phyloP scores from a whole-genome alignment of 352 stramenopile species.

The Phytophthora litchii region DNA sequence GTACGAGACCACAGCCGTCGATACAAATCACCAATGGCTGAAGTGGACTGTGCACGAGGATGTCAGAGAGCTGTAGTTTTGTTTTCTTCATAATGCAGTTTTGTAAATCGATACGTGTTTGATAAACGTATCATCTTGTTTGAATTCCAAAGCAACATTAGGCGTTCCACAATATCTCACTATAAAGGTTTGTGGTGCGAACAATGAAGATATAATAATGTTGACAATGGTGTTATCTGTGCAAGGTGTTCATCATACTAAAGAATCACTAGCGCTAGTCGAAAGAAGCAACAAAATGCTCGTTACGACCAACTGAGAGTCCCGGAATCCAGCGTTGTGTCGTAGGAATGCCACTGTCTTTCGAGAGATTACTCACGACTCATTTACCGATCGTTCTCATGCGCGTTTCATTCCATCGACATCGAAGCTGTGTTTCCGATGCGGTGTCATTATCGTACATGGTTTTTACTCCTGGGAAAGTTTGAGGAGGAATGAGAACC shows the following conservation, averaged over 20 bases:
- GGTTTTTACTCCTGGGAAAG: neutral
- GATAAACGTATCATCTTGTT: neutral
- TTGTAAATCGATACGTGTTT: slow-evolving; percentile 19
- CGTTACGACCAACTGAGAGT: neutral
- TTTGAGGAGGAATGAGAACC: neutral
- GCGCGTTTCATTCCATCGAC: slow-evolving; percentile 1
- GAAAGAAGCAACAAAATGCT: neutral
- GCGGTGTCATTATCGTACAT: neutral
- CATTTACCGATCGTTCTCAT: slow-evolving; percentile 21
- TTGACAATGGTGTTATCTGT: too few species aligned
- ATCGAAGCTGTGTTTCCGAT: neutral
- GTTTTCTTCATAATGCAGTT: slow-evolving; percentile 9
- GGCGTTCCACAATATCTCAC: too few species aligned
- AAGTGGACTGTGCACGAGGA: slow-evolving; percentile 25
- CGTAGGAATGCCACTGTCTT: slow-evolving; percentile 1
- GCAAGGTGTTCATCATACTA: too few species aligned
- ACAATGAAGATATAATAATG: too few species aligned
- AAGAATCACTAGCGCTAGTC: too few species aligned
- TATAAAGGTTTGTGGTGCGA: too few species aligned
- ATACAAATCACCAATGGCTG: slow-evolving; percentile 2
- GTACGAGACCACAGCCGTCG: neutral
- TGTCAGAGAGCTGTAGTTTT: slow-evolving; percentile 27
- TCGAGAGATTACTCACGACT: slow-evolving; percentile 22
- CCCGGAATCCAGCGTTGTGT: too few species aligned
- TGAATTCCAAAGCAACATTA: neutral